Conservation (phyloP, 192 early-diverging fungal species). For the Lunasporangiospora selenospora region DNA sequence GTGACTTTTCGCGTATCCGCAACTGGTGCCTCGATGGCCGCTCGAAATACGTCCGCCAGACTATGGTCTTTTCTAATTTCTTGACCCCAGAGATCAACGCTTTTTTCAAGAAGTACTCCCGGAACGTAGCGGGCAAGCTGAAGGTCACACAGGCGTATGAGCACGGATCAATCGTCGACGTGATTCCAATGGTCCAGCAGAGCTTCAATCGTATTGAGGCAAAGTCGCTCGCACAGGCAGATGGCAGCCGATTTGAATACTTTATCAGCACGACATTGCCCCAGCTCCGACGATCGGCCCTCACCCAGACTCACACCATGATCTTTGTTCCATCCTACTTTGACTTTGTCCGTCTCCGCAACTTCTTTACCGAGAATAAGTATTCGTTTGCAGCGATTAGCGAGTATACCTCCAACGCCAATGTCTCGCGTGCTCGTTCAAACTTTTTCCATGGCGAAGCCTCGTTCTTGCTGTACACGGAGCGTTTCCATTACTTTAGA, state of each 20-base stretch:
- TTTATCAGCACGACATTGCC: conserved; percentile 76
- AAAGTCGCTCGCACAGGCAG: conserved; percentile 61
- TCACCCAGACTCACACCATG: conserved; percentile 67
- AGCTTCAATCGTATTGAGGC: conserved; percentile 78
- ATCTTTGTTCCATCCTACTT: conserved; percentile 95
- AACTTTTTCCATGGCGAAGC: conserved; percentile 84
- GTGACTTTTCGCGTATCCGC: conserved; percentile 93
- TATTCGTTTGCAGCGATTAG: conserved; percentile 81
- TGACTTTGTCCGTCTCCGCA: conserved; percentile 95
- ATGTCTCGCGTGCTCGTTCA: conserved; percentile 79
- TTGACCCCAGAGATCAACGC: conserved; percentile 92
- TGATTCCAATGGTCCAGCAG: conserved; percentile 82
- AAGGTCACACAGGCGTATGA: conserved; percentile 66
- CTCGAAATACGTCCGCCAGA: conserved; percentile 90
- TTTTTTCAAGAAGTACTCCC: conserved; percentile 73
- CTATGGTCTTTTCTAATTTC: conserved; percentile 81
- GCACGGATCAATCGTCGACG: conserved; percentile 78
- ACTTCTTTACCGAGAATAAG: conserved; percentile 80
- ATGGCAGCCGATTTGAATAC: conserved; percentile 85
- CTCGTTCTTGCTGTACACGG: conserved; percentile 84
- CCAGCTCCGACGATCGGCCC: conserved; percentile 57
- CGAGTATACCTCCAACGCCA: conserved; percentile 85
- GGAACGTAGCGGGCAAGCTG: conserved; percentile 75
- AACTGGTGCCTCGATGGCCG: conserved; percentile 87
- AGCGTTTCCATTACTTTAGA: conserved; percentile 97